Conservation (phyloP, 495 filamentous ascomycete genomes). For the Aspergillus haitiensis region DNA sequence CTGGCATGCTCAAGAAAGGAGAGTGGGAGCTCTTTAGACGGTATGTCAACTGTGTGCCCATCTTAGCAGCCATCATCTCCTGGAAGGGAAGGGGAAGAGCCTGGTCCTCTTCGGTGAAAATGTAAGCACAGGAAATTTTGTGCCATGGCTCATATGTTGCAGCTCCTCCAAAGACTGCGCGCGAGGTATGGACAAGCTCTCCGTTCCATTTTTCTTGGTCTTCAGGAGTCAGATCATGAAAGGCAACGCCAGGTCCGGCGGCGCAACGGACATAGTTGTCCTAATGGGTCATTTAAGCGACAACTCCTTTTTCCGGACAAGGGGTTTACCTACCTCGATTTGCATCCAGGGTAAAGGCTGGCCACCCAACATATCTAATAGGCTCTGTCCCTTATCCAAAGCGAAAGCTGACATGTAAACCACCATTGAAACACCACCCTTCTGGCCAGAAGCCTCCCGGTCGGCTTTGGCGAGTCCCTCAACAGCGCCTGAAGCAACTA, state of each 20-base stretch:
- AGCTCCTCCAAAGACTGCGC: constrained; percentile 27
- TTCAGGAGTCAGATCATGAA: constrained; percentile 27
- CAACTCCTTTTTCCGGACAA: neutral
- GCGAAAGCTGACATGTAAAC: constrained; percentile 45
- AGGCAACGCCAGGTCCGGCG: constrained; percentile 19
- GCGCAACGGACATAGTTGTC: constrained; percentile 28
- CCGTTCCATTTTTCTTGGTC: constrained; percentile 25
- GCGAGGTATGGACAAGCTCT: constrained; percentile 22
- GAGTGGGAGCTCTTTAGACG: constrained; percentile 31
- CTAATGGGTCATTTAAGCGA: constrained; percentile 7
- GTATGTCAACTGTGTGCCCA: constrained; percentile 26
- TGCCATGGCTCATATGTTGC: constrained; percentile 29
- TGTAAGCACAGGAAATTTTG: constrained; percentile 33
- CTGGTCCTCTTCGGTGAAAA: constrained; percentile 34
- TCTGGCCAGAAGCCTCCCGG: constrained; percentile 31
- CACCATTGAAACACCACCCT: constrained; percentile 41
- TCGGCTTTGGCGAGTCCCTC: constrained; percentile 38
- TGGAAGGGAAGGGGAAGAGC: constrained; percentile 32
- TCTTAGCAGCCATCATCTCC: constrained; percentile 31
- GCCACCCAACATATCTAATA: constrained; percentile 31
- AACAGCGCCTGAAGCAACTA: constrained; percentile 44
- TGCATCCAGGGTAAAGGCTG: constrained; percentile 31
- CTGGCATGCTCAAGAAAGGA: constrained; percentile 35
- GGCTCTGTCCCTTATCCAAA: constrained; percentile 29
- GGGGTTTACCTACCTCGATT: constrained; percentile 25